Conservation (phyloP, 108 stramenopile genomes). For the Aurantiochytrium sp. region DNA sequence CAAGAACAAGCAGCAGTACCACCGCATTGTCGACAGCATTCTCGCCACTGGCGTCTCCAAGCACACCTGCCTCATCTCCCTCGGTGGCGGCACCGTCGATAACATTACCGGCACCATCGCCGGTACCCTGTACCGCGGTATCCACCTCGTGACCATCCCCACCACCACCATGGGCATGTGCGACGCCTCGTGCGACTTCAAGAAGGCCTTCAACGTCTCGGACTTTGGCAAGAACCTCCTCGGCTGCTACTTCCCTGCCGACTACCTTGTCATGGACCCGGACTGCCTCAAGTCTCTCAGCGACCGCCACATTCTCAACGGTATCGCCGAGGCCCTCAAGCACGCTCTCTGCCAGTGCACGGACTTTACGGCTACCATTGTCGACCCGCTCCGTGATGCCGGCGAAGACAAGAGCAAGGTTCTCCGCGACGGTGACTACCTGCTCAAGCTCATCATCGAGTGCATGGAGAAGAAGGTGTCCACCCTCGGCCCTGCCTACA, state of each 20-base stretch:
- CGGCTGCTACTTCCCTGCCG: slow-evolving; percentile 37
- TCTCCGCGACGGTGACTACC: slow-evolving; percentile 22
- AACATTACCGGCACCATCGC: slow-evolving; percentile 34
- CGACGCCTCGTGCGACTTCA: slow-evolving; percentile 38
- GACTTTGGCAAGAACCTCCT: slow-evolving; percentile 38
- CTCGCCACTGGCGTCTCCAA: slow-evolving; percentile 28
- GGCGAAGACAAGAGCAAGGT: background rate
- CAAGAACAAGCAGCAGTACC: slow-evolving; percentile 25
- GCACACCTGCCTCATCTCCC: slow-evolving; percentile 34
- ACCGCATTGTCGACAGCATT: slow-evolving; percentile 6
- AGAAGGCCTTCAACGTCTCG: slow-evolving; percentile 36
- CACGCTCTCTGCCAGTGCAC: slow-evolving; percentile 31
- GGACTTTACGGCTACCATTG: slow-evolving; percentile 15
- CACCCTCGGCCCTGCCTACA: slow-evolving; percentile 25
- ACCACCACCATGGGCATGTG: slow-evolving; percentile 38
- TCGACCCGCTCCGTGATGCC: slow-evolving; percentile 21
- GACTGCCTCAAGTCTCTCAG: slow-evolving; percentile 27
- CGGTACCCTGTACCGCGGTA: slow-evolving; percentile 30
- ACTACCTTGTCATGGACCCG: slow-evolving; percentile 36
- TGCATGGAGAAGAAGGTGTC: slow-evolving; percentile 39
- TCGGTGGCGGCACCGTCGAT: slow-evolving; percentile 35
- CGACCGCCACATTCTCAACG: slow-evolving; percentile 32
- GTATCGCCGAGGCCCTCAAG: slow-evolving; percentile 44
- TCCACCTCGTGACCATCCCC: slow-evolving; percentile 30
- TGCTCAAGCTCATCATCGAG: slow-evolving; percentile 26